Evolutionary conservation across 331 rosid genomes (phyloP).

Genomic region (Pyrus hybrid): DNA sequence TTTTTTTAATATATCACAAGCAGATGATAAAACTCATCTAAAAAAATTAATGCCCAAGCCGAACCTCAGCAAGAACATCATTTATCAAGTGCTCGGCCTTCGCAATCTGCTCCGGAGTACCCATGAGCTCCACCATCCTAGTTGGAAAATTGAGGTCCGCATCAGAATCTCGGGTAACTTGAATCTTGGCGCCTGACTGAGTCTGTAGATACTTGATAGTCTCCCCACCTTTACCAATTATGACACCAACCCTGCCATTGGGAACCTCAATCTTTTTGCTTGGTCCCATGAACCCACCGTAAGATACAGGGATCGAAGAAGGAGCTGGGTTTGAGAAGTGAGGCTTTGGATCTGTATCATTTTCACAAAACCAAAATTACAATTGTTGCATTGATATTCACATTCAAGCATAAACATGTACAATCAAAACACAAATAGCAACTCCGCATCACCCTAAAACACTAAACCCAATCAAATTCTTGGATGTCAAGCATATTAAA

Average conservation of each 20-base stretch:
- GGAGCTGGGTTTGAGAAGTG: constrained; percentile 33
- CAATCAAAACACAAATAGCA: neutral
- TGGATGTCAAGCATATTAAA: neutral
- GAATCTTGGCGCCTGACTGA: constrained; percentile 96
- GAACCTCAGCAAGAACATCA: constrained; percentile 89
- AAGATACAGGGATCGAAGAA: constrained; percentile 45
- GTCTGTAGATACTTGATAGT: constrained; percentile 89
- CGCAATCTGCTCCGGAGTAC: constrained; percentile 72
- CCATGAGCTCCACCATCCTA: constrained; percentile 81
- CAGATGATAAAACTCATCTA: neutral
- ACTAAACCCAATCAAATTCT: neutral
- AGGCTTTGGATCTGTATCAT: constrained; percentile 50
- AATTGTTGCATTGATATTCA: neutral
- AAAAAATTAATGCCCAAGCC: neutral
- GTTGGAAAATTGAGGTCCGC: constrained; percentile 58
- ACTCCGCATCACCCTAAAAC: neutral
- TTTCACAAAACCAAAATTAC: neutral
- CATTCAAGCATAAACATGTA: neutral
- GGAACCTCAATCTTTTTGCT: constrained; percentile 85
- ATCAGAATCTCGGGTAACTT: constrained; percentile 87
- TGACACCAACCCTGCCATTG: constrained; percentile 92
- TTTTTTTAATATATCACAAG: neutral
- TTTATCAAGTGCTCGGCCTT: constrained; percentile 79
- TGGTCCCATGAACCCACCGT: constrained; percentile 55
- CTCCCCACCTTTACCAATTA: constrained; percentile 94